Evolutionary conservation across 768 basidiomycete genomes (phyloP), one percentile per base, ranked within the genome.

Genomic region (Lactarius evosmus): DNA sequence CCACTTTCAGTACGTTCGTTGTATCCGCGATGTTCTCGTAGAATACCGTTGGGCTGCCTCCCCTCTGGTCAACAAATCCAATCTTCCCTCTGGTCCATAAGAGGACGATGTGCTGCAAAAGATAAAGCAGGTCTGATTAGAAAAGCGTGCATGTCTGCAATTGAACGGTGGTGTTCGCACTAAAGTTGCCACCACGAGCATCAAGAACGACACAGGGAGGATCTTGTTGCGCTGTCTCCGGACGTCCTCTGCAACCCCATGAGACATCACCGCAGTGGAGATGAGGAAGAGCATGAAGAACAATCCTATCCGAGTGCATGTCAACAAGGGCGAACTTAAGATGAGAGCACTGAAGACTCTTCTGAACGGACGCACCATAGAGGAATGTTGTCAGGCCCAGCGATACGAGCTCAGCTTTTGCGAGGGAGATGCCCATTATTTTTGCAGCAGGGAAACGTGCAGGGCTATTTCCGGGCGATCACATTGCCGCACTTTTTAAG

Each of bases 301-400:
- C 34, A 40, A 7, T 41, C 56, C 56, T 56, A 33, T 41, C 7
- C 36, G 19, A 17, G 33, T 29, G 12, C n/a, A 55, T 55, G 32
- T 32, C 7, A 0, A 29, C 30, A 0, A 25, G 51, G 51, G 16
- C 51, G 17, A 53, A 32, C 22, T 4, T 3, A 55, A 29, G 25
- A 33, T 16, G 30, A 53, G 29, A n/a, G 19, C 4, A 54, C n/a
- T 56, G 54, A 56, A 12, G 22, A 36, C 2, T 8, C 2, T 8
- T 19, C 22, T 7, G 12, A 27, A 30, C 4, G 17, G 17, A 56
- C 56, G 56, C 29, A 56, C 56, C 56, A 41, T 56, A 56, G 3
- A 56, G 38, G 38, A 56, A 56, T 27, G 56, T 56, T 30, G 38
- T 38, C 19, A 56, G 7, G n/a, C 56, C 56, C 25, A 56, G 56